Evolutionary conservation across 371 early-diverging fungal species (phyloP).

Genomic region (Saksenaea oblongispora): DNA sequence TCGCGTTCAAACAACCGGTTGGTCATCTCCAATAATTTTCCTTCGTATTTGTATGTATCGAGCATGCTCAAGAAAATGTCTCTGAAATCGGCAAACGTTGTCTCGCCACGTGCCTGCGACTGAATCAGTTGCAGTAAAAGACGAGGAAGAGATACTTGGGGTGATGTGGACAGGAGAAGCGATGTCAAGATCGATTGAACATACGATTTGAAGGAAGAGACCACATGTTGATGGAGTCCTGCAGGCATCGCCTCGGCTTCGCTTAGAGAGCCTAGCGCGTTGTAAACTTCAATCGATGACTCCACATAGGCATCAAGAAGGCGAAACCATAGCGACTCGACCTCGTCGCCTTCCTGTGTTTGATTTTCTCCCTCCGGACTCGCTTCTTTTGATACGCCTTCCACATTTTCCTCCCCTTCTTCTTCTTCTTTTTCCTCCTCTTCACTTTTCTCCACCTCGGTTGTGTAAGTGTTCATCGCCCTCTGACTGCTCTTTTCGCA

Average conservation of each 20-base stretch:
- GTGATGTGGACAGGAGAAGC: conserved; percentile 63
- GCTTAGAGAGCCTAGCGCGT: conserved; percentile 13
- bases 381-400: background rate
- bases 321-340: conserved; percentile 70
- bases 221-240: conserved; percentile 43
- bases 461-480: conserved; percentile 1
- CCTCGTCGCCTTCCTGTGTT: conserved; percentile 26
- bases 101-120: conserved; percentile 56
- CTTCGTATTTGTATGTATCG: conserved; percentile 76
- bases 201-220: conserved; percentile 59
- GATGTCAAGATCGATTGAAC: conserved; percentile 68
- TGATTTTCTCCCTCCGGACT: conserved; percentile 4
- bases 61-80: conserved; percentile 77
- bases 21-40: conserved; percentile 72
- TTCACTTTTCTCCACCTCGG: background rate
- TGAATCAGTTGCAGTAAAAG: conserved; percentile 65
- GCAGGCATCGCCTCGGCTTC: conserved; percentile 12
- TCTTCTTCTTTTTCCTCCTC: background rate
- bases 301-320: conserved; percentile 66
- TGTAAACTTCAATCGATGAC: conserved; percentile 43
- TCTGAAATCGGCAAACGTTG: conserved; percentile 74
- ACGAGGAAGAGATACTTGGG: conserved; percentile 68
- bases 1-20: conserved; percentile 71
- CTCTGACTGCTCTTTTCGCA: conserved; percentile 57
- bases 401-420: conserved; percentile 5